Conservation (phyloP, 78 protist species). For the Ministeria vibrans region DNA sequence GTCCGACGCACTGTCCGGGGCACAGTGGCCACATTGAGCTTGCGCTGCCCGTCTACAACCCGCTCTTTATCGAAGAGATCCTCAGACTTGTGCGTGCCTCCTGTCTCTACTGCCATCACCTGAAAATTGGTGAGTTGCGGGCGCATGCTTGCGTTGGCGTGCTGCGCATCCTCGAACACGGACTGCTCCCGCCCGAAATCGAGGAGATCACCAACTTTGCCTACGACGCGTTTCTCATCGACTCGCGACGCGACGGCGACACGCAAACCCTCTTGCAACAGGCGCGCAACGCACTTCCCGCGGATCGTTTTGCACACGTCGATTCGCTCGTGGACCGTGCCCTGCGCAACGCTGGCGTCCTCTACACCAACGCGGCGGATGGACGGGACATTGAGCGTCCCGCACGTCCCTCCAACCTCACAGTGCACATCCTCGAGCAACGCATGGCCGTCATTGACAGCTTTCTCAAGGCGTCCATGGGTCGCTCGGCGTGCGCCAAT, state of each 20-base stretch:
- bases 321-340: background rate
- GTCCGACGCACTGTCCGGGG: constrained; percentile 84
- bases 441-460: background rate
- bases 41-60: constrained; percentile 75
- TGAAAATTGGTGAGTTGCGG: constrained; percentile 14
- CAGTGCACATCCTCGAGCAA: background rate
- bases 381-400: background rate
- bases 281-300: too few relatives aligned
- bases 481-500: too few relatives aligned
- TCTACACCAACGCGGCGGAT: background rate
- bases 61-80: constrained; percentile 53
- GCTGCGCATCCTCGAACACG: constrained; percentile 1
- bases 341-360: background rate
- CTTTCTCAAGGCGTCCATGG: background rate
- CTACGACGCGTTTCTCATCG: too few relatives aligned
- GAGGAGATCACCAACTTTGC: too few relatives aligned
- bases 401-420: background rate
- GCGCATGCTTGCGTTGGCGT: background rate
- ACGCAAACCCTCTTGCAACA: too few relatives aligned
- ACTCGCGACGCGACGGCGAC: too few relatives aligned
- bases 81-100: constrained; percentile 49
- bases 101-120: constrained; percentile 76
- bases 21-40: constrained; percentile 92
- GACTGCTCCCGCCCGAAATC: constrained; percentile 1
- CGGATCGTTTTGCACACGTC: too few relatives aligned